These are phyloP conservation scores for Chlorencoelia australis DNA, from an alignment of 2,329 filamentous ascomycete genomes.

Conservation along the genomic window DNA sequence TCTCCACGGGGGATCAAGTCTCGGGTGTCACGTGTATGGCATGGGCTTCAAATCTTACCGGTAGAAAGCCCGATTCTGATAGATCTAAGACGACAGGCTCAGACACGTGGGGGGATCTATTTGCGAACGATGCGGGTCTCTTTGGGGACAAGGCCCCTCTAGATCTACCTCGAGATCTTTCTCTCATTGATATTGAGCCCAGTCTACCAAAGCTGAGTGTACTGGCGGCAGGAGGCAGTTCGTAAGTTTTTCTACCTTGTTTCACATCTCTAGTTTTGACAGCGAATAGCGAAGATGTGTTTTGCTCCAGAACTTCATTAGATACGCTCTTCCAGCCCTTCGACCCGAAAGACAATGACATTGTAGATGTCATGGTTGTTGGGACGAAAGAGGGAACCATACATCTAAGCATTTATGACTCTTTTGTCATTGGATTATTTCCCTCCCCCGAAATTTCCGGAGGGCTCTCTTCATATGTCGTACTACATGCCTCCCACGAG, in stretches of 20 bases:
- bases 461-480: conserved; percentile 24
- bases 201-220: conserved; percentile 68
- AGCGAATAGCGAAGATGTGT: conserved; percentile 25
- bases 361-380: conserved; percentile 70
- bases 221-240: conserved; percentile 52
- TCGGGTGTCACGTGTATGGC: conserved; percentile 36
- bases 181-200: conserved; percentile 65
- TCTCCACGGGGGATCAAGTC: conserved; percentile 30
- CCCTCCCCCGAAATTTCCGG: conserved; percentile 31
- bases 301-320: conserved; percentile 26
- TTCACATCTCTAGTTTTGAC: conserved; percentile 6
- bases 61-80: conserved; percentile 11
- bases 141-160: conserved; percentile 12
- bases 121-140: conserved; percentile 8
- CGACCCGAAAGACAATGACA: conserved; percentile 54
- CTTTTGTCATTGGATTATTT: conserved; percentile 66
- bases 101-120: conserved; percentile 16
- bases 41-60: conserved; percentile 27
- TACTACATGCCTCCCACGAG: conserved; percentile 61
- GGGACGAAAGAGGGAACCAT: conserved; percentile 62
- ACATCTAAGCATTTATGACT: conserved; percentile 77
- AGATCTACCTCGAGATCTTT: conserved; percentile 63
- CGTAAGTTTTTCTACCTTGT: conserved; percentile 36
- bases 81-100: conserved; percentile 6
- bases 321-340: conserved; percentile 28